These are phyloP conservation scores for Eucalyptus tenuipes DNA, from an alignment of 345 rosid species.

Conservation along the genomic window DNA sequence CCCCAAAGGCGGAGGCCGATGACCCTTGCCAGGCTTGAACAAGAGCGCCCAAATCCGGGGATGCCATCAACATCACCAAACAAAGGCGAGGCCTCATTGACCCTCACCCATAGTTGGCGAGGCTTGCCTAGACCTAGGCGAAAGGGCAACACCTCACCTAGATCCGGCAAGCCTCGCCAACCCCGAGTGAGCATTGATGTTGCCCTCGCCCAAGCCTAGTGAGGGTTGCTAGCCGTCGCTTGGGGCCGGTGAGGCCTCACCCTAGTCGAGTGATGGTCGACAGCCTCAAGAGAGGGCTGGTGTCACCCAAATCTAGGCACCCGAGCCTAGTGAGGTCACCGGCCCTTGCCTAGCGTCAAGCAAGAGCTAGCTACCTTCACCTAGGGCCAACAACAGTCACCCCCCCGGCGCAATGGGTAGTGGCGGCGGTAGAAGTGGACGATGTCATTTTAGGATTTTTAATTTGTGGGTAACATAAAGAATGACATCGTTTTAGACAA, in stretches of 20 bases:
- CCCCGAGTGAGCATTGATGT: rapidly evolving
- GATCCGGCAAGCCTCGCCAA: rapidly evolving
- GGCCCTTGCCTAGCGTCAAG: too few species aligned
- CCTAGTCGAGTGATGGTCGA: rapidly evolving
- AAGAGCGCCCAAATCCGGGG: rapidly evolving
- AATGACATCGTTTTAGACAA: rapidly evolving
- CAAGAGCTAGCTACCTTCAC: too few species aligned
- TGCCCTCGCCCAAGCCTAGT: rapidly evolving
- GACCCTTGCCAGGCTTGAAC: rapidly evolving
- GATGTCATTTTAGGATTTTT: too few species aligned
- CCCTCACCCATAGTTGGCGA: too few species aligned
- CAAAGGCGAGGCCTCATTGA: too few species aligned
- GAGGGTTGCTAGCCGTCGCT: rapidly evolving
- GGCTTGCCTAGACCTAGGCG: rapidly evolving
- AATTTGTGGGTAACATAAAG: too few species aligned
- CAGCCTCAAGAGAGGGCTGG: rapidly evolving
- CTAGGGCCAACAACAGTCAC: rapidly evolving
- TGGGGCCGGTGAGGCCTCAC: rapidly evolving
- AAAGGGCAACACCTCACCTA: too few species aligned
- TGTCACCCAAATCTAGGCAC: rapidly evolving
- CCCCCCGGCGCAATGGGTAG: rapidly evolving
- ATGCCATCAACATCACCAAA: too few species aligned
- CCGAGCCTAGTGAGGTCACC: rapidly evolving
- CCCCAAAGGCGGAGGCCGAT: rapidly evolving
- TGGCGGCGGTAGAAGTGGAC: rapidly evolving